Conservation (phyloP, 495 filamentous ascomycete species). For the Podospora pseudocomata region DNA sequence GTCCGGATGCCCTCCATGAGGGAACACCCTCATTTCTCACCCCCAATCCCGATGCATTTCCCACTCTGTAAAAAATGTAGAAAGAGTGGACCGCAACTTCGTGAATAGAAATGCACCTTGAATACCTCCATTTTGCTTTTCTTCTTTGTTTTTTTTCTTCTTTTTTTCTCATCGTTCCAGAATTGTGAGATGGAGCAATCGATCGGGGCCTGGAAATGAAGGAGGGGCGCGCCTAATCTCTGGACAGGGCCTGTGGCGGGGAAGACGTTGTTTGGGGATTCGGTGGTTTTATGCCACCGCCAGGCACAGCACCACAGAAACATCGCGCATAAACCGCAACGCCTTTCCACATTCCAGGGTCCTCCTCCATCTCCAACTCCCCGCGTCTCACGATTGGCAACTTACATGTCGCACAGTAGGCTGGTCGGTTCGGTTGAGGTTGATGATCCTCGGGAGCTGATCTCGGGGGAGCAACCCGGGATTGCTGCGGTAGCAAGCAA, state of each 20-base stretch:
- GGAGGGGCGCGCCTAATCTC: neutral
- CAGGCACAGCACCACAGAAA: neutral
- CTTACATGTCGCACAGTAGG: neutral
- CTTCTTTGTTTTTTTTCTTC: neutral
- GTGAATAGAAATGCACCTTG: neutral
- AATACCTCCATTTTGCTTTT: neutral
- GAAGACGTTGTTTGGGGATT: neutral
- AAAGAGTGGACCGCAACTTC: neutral
- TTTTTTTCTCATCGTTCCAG: neutral
- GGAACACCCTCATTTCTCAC: neutral
- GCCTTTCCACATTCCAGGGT: neutral
- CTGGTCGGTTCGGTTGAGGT: neutral
- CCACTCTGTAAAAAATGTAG: neutral
- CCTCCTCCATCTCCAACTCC: neutral
- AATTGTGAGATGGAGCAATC: neutral
- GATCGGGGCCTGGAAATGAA: neutral
- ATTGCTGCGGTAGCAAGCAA: neutral
- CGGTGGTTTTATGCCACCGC: neutral
- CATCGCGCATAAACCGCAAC: neutral
- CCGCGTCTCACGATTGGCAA: neutral
- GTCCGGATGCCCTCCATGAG: neutral
- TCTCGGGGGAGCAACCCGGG: neutral
- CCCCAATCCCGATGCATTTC: neutral
- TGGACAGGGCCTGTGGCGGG: neutral
- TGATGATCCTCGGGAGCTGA: neutral